Evolutionary conservation across 139 green algal species (phyloP), one percentile per base, ranked within the genome.

Genomic region (Chlamydomonas asymmetrica): DNA sequence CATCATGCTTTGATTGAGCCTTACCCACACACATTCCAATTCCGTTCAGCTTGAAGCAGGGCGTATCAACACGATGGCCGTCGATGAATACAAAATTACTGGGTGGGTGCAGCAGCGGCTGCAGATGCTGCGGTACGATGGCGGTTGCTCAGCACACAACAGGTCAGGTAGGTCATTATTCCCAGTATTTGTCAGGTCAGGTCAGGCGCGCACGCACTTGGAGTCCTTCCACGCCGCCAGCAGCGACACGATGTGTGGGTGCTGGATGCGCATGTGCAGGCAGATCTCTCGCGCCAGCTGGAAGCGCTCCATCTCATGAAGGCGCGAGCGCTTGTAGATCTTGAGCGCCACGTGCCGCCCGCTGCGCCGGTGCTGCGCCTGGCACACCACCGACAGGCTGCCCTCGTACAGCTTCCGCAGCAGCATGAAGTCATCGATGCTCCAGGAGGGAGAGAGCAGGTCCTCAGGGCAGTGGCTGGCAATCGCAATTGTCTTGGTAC

Each of bases 241-340:
- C 49, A 88, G 73, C 27, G 48, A 54, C 37, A 84, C 57, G 50
- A 88, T 84, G 74, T 79, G 54, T 0, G 80, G 71, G 64, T 88
- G 83, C 39, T 82, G 78, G 67, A 84, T 76, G 63, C 80, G 83
- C 57, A 83, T 84, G 75, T 88, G 83, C 76, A 88, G 73, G 63
- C 83, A 85, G 61, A 88, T 84, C 75, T 88, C 83, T 2, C 83
- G 83, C 13, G 83, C 83, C 45, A 88, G 74, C 79, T 86, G 81
- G 52, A 86, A 86, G 0, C 75, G 62, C 76, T 88, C 83, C 83
- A 88, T 88, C 34, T 80, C 73, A 27, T 84, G 73, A 32, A 88
- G 73, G 13, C 66, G n/a, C 5, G 66, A 71, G 29, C 80, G 68
- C 56, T 85, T 86, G 76, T 86, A 88, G 32, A 88, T 77, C 69